A percentile compares a stretch with the other conserved stretches of the same genome.
Evolutionary conservation across 495 filamentous ascomycete genomes (phyloP).

Genomic region (Polyplosphaeria fusca): DNA sequence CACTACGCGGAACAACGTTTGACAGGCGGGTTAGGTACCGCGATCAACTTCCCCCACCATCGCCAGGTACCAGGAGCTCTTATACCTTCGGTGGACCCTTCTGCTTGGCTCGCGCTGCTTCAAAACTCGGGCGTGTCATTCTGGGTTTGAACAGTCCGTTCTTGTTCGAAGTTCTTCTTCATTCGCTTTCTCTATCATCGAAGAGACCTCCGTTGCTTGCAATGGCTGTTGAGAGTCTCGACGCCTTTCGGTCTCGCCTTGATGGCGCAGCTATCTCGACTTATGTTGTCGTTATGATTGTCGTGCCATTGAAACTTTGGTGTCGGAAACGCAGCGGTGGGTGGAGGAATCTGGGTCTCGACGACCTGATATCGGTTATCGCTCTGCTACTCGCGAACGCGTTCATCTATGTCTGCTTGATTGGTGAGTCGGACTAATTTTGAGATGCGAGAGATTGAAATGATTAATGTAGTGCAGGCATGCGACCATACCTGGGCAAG

Average conservation of each 20-base stretch:
- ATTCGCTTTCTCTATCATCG: no score
- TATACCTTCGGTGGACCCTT: no score
- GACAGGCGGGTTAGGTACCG: no score
- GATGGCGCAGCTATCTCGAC: conserved; percentile 14
- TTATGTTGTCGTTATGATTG: conserved; percentile 9
- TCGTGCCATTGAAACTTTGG: conserved; percentile 19
- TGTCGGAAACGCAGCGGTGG: conserved; percentile 12
- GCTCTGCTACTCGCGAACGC: conserved; percentile 18
- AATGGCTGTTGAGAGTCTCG: conserved; percentile 5
- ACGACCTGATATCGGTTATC: conserved; percentile 20
- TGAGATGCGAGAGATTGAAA: no score
- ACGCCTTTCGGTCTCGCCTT: conserved; percentile 4
- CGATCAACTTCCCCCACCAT: no score
- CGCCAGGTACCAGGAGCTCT: no score
- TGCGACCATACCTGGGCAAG: neutral
- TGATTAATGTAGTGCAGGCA: no score
- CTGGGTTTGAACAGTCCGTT: no score
- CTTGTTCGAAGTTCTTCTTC: no score
- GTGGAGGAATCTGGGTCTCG: conserved; percentile 16
- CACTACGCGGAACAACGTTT: no score
- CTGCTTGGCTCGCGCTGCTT: no score
- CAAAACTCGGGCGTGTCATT: no score
- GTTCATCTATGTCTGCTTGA: conserved; percentile 11
- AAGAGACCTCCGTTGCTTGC: neutral
- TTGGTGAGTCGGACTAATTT: conserved; percentile 2